Percentiles rank a stretch among this genome's conserved stretches.
Evolutionary conservation across 83 land plant genomes (phyloP).

Genomic region (Diphasiastrum complanatum): DNA sequence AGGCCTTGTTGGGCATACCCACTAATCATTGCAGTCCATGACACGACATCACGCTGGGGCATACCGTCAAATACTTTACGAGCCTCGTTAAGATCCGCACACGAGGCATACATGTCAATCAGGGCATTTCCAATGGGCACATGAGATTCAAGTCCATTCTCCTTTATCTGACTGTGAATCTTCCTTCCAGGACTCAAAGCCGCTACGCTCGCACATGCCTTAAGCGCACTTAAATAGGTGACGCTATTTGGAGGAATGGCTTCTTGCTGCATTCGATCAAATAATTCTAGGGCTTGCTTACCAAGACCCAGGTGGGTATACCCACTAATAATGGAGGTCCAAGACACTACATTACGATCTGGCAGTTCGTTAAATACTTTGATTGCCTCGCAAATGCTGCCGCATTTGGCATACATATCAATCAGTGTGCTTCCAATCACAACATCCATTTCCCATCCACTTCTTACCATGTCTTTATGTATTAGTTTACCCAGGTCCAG

Average conservation of each 20-base stretch:
- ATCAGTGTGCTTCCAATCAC: slow-evolving; percentile 47
- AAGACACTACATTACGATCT: slow-evolving; percentile 37
- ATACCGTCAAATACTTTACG: slow-evolving; percentile 28
- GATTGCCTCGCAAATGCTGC: slow-evolving; percentile 30
- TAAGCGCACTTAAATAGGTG: slow-evolving; percentile 30
- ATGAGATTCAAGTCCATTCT: slow-evolving; percentile 31
- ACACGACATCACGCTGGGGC: slow-evolving; percentile 34
- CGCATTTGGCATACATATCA: slow-evolving; percentile 41
- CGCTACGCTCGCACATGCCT: slow-evolving; percentile 38
- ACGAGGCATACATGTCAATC: slow-evolving; percentile 45
- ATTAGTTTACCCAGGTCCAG: slow-evolving; percentile 27
- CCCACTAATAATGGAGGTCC: slow-evolving; percentile 46
- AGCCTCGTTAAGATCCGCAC: slow-evolving; percentile 40
- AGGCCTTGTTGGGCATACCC: slow-evolving; percentile 41
- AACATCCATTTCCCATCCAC: slow-evolving; percentile 34
- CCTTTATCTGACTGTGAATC: slow-evolving; percentile 40
- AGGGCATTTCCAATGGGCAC: slow-evolving; percentile 34
- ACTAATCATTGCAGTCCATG: slow-evolving; percentile 44
- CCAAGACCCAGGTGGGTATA: slow-evolving; percentile 36
- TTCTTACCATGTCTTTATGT: slow-evolving; percentile 38
- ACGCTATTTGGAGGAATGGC: slow-evolving; percentile 35
- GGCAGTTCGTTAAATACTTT: slow-evolving; percentile 40
- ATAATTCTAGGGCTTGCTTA: slow-evolving; percentile 25
- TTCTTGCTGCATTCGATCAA: slow-evolving; percentile 29
- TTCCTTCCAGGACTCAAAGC: slow-evolving; percentile 28